phyloP scores from a whole-genome alignment of 345 rosid species.

The Ailanthus altissimus region DNA sequence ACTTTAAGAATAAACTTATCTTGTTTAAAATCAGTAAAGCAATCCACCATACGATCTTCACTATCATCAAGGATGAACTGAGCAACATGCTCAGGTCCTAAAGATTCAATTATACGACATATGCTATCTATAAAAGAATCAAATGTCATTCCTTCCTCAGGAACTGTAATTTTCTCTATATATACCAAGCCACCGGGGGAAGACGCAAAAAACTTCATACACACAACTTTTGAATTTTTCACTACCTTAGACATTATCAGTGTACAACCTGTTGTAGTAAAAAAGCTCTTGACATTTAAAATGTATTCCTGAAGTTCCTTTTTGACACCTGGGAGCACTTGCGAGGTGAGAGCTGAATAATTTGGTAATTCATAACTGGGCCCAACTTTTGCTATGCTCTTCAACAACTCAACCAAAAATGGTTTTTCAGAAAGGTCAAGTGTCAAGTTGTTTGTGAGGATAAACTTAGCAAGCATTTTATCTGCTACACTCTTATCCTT shows the following conservation, averaged over 20 bases:
- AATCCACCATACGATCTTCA: not conserved
- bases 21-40: not conserved
- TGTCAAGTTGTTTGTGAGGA: not conserved
- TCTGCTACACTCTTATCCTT: not conserved
- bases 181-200: not conserved
- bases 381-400: not conserved
- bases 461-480: slow-evolving; percentile 19
- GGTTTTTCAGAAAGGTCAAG: not conserved
- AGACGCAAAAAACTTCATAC: not conserved
- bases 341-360: not conserved
- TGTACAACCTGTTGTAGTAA: slow-evolving; percentile 2
- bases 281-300: not conserved
- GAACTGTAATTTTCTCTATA: not conserved
- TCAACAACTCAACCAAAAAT: slow-evolving; percentile 5
- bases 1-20: not conserved
- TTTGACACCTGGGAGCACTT: not conserved
- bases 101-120: not conserved
- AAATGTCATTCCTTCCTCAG: not conserved
- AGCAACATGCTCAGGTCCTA: slow-evolving; percentile 6
- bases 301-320: slow-evolving; percentile 1
- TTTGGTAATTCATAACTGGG: not conserved
- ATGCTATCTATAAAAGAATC: not conserved
- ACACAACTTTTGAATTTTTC: not conserved
- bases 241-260: not conserved
- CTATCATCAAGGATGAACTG: not conserved